Base-by-base conservation (phyloP, 2,329 filamentous ascomycete genomes). In the Phymatotrichopsis omnivora region DNA sequence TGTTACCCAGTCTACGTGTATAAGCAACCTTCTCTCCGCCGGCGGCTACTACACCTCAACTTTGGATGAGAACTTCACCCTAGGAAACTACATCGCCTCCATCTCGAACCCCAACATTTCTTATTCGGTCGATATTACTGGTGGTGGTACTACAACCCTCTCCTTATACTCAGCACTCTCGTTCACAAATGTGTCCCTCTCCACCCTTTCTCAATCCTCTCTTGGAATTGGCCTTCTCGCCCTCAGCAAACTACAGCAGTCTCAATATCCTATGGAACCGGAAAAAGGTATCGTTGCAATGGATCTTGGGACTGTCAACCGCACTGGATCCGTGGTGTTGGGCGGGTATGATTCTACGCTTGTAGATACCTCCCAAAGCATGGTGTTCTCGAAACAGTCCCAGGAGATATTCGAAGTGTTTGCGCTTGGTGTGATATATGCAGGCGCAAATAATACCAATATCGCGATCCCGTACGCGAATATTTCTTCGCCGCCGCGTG, bases 281-380 rank as follows among this genome's bases (percentile, higher is more conserved):
- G 43, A 50, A 28, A 53, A 49, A 46, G 49, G 55, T 45, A 34
- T 54, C 30, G 42, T 56, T 16, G 40, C 49, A 16, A 24, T 56
- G 17, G 39, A 53, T 25, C 30, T 54, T 7, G 53, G 53, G 4
- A 49, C 45, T 20, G 31, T 7, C 16, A 35, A 34, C 17, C 20
- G 37, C n/a, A 25, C 43, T 20, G 53, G 53, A 3, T 52, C 52
- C 8, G 52, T 51, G 8, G 49, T 54, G 11, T 45, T 56, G 32
- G 53, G 53, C 16, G 53, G 53, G 14, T 52, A 54, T 24, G 52
- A 56, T 25, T 22, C 39, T 25, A 49, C 52, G 14, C 42, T 56
- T 12, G 49, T 56, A 17, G 43, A 56, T 20, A 31, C 45, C 28
- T 16, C 23, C 3, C 43, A 56, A 19, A 50, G 50, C 14, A 34